phyloP scores from a whole-genome alignment of 2,329 filamentous ascomycete species.

The Zymoseptoria pseudotritici region DNA sequence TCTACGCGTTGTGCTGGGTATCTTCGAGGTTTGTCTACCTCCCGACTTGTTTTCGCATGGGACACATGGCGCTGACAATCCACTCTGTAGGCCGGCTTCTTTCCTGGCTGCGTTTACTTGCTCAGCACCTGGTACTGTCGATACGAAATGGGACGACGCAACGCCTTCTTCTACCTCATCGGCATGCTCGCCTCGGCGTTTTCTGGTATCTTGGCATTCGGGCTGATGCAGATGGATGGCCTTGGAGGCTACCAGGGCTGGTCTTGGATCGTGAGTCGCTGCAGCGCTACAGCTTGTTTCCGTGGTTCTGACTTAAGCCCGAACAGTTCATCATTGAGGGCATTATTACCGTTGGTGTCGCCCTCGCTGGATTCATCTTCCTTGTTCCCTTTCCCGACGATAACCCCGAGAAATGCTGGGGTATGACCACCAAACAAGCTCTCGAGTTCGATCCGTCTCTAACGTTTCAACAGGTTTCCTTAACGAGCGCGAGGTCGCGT shows the following conservation, averaged over 20 bases:
- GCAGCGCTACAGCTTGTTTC: background rate
- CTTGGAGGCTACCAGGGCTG: constrained; percentile 37
- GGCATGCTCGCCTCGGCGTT: constrained; percentile 39
- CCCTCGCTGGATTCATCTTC: constrained; percentile 33
- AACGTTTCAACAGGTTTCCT: too few species aligned
- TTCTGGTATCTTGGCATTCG: constrained; percentile 33
- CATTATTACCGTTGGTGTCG: constrained; percentile 33
- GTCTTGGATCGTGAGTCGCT: constrained; percentile 31
- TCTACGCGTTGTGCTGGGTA: constrained; percentile 50
- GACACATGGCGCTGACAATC: background rate
- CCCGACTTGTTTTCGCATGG: constrained; percentile 1
- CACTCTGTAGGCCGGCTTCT: constrained; percentile 2
- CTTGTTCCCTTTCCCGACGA: constrained; percentile 42
- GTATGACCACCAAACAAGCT: too few species aligned
- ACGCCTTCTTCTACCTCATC: constrained; percentile 41
- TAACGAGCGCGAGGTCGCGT: constrained; percentile 37
- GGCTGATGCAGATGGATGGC: constrained; percentile 37
- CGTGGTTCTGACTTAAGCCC: background rate
- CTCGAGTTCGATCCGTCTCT: too few species aligned
- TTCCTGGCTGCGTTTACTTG: constrained; percentile 29
- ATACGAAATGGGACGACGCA: constrained; percentile 29
- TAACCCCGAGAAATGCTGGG: constrained; percentile 31
- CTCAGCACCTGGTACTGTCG: constrained; percentile 19
- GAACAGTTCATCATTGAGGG: constrained; percentile 34
- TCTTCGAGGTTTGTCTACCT: constrained; percentile 54